Conservation (phyloP, 768 basidiomycete genomes). For the Dacryopinax spathularia region DNA sequence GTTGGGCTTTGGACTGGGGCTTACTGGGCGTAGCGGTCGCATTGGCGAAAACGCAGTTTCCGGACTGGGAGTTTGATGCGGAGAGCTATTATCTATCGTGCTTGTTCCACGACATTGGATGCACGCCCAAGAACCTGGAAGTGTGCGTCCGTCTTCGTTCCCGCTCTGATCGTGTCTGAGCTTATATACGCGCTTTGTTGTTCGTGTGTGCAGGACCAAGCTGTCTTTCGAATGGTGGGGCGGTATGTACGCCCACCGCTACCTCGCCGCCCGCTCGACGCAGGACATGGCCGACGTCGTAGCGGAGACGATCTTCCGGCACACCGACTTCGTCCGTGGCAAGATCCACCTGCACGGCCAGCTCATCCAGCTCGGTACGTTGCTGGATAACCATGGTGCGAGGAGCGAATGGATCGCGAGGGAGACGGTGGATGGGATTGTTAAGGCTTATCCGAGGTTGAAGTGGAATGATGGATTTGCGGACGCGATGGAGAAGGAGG, state of each 20-base stretch:
- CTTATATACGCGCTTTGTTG: neutral
- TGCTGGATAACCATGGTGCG: neutral
- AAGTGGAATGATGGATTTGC: slow-evolving; percentile 36
- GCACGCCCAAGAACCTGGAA: slow-evolving; percentile 1
- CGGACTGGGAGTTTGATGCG: slow-evolving; percentile 4
- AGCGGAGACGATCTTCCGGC: slow-evolving; percentile 14
- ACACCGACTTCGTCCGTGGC: slow-evolving; percentile 14
- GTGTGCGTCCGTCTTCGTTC: neutral
- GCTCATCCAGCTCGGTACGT: slow-evolving; percentile 15
- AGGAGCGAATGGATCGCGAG: slow-evolving; percentile 22
- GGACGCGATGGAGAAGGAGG: slow-evolving; percentile 32
- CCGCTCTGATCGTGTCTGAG: too few species aligned
- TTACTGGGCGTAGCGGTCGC: slow-evolving; percentile 4
- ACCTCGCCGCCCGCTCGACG: slow-evolving; percentile 4
- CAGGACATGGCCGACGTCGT: slow-evolving; percentile 15
- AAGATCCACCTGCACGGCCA: slow-evolving; percentile 11
- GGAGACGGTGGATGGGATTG: slow-evolving; percentile 5
- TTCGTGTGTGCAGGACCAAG: slow-evolving; percentile 9
- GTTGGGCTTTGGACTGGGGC: too few species aligned
- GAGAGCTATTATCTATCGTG: slow-evolving; percentile 17
- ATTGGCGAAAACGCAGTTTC: slow-evolving; percentile 9
- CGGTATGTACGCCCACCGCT: slow-evolving; percentile 12
- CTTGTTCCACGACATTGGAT: slow-evolving; percentile 17
- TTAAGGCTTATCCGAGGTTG: slow-evolving; percentile 27
- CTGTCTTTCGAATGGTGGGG: slow-evolving; percentile 15